Base-by-base conservation (phyloP, 2,329 filamentous ascomycete genomes). In the Lasiodiplodia hormozganensis region DNA sequence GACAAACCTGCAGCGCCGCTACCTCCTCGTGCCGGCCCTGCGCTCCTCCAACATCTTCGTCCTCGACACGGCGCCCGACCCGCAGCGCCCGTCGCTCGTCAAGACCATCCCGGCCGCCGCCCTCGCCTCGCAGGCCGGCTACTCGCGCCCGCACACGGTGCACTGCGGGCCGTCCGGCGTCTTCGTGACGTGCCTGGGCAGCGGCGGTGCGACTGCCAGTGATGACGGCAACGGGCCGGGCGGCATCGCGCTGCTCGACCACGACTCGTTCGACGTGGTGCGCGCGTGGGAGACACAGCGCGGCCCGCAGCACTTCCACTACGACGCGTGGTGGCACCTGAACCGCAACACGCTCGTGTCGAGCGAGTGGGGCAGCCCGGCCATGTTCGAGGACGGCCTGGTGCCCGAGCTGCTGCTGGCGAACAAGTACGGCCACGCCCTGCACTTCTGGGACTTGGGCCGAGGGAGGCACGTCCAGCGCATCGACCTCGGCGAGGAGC, bases 281-380 rank as follows among this genome's bases (percentile, higher is more conserved):
- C 54, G 54, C 31, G 54, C 54, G 31, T 57, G 54, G 54, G 54
- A 57, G 54, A 57, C 54, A 31, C 18, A 4, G 16, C 54, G 54
- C 31, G 54, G 54, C n/a, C 54, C 54, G n/a, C 54, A 57, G 54
- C 54, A 11, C 54, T 40, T 57, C 34, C 54, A 57, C 34, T 57
- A 57, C 34, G 54, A 57, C 54, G 54, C 54, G n/a, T 57, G 54
- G 54, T 57, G 54, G 54, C 54, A 57, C 34, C 54, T 57, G 34
- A 40, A 40, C 54, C 34, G 54, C 54, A 57, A 57, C 54, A n/a
- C 54, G 54, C 54, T 57, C 2, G n/a, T 57, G 16, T 57, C 54
- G 54, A 57, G 54, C 54, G 54, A 57, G 34, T 57, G 54, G 54
- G 54, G 54, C 54, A 21, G 16, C 18, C 31, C 34, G 54, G 21